Base-by-base conservation (phyloP, 495 filamentous ascomycete species). In the Penicillium robsamsonii region DNA sequence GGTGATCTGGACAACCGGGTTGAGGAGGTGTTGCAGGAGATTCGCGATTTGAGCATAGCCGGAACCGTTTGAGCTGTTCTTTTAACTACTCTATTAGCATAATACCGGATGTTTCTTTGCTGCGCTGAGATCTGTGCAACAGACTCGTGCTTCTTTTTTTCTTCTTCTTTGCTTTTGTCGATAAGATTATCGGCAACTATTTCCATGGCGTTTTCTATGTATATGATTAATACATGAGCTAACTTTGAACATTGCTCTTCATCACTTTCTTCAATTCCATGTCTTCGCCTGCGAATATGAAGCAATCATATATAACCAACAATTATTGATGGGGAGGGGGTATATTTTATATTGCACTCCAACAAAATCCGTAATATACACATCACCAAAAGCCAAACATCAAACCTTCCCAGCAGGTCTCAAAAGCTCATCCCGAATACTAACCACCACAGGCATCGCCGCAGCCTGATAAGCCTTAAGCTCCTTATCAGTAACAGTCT, bases 1-100 rank as follows among this genome's bases (percentile, higher is more conserved):
- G 94, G 94, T 37, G 88, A 96, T 63, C 74, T 98, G 62, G 94
- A 98, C 71, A 89, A 83, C 58, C 76, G 90, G 60, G 94, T 98
- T 37, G 94, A 98, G 77, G 88, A 97, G 75, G 94, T 97, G 54
- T 64, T 98, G 72, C 92, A 97, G 69, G 91, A 97, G 79, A 97
- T 98, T 73, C 80, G 94, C 64, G 93, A 96, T 72, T 72, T 98
- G 74, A 97, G 92, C 74, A 97, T 98, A 81, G 87, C 87, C 25
- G 87, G 87, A 46, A 87, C 85, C 45, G 84, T 87, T 45, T 86
- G 63, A 73, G 48, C 15, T 58, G 44, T 24, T 60, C 50, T 24
- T 46, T 47, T 55, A 56, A 56, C 35, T 53, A 8, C 29, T 53
- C 44, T 37, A 31, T 44, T 40, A 45, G 44, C 40, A 35, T 44